Base-by-base conservation (phyloP, 225 moss, liverwort and hornwort genomes). In the Sphagnum contortum region DNA sequence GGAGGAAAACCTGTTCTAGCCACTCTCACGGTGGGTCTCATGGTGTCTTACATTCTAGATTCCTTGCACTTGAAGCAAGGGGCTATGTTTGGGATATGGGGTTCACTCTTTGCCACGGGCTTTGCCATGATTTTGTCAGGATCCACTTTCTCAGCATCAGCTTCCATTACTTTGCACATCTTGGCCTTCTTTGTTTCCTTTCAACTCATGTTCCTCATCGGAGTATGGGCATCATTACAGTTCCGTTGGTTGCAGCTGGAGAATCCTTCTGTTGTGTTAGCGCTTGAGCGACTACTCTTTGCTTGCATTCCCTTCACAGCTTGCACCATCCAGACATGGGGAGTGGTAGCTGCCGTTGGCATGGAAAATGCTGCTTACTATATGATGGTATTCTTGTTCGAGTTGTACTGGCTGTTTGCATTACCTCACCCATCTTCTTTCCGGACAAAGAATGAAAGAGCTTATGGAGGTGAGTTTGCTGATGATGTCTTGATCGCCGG, bases 221-320 rank as follows among this genome's bases (percentile, higher is more conserved):
- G 98, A 66, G 77, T 98, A 1, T 98, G 93, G 98, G 77, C 79
- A 1, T 82, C 98, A 0, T 52, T 98, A 67, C 98, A 98, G 72
- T 98, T 93, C 55, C 83, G 85, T 4, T 89, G 98, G 93, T 83
- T 98, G 79, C 98, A 98, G 74, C 93, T 98, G 69, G 98, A 98
- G 80, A 88, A 98, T 69, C 98, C 98, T 1, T 75, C 87, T 3
- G 93, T 93, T 57, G 93, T 98, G 7, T 71, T 93, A 71, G 80
- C 93, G 12, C 63, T 98, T 74, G 98, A 98, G 73, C 73, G 98
- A n/a, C 70, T 98, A 49, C 67, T 98, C 58, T 93, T 98, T 69
- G 93, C 98, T 47, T 89, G 93, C 68, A 59, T 84, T 57, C 98
- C 98, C 5, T 89, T 93, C 64, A 76, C 91, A 50, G 87, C 81